A percentile compares a stretch with the other conserved stretches of the same genome.
Evolutionary conservation across 169 alveolate species (phyloP).

Genomic region (Perkinsus marinus): DNA sequence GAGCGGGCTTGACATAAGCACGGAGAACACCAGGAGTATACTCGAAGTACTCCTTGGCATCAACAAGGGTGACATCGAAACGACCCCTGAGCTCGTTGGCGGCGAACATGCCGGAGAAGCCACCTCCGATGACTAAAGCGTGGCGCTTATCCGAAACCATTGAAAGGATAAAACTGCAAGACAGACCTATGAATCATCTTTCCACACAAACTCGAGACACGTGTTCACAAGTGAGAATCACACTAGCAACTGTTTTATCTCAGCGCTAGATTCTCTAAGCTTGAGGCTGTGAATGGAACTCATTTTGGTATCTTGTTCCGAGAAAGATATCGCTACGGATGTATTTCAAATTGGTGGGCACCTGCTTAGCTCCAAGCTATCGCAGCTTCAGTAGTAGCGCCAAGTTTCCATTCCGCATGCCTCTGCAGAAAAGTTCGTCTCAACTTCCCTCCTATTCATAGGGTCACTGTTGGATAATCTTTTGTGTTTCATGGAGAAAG

Average conservation of each 20-base stretch:
- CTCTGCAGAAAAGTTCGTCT: too few relatives aligned
- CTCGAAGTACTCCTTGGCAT: conserved; percentile 12
- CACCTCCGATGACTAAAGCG: conserved; percentile 9
- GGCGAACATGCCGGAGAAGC: conserved; percentile 12
- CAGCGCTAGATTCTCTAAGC: neutral
- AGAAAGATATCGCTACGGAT: too few relatives aligned
- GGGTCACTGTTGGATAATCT: too few relatives aligned
- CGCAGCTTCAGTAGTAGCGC: too few relatives aligned
- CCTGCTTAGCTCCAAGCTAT: too few relatives aligned
- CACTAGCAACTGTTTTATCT: neutral
- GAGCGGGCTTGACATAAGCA: conserved; percentile 25
- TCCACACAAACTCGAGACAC: neutral
- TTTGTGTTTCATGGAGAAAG: too few relatives aligned
- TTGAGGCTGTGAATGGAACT: neutral
- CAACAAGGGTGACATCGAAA: conserved; percentile 16
- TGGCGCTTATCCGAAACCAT: neutral
- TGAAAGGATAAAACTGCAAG: neutral
- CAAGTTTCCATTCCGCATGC: too few relatives aligned
- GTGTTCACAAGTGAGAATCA: neutral
- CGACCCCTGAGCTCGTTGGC: conserved; percentile 16
- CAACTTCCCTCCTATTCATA: too few relatives aligned
- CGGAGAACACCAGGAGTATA: conserved; percentile 20
- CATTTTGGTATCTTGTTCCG: neutral
- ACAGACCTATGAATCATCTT: neutral
- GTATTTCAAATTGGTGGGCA: too few relatives aligned